These are phyloP conservation scores for Lactarius sp. DNA, from an alignment of 768 basidiomycete species.

Conservation along the genomic window DNA sequence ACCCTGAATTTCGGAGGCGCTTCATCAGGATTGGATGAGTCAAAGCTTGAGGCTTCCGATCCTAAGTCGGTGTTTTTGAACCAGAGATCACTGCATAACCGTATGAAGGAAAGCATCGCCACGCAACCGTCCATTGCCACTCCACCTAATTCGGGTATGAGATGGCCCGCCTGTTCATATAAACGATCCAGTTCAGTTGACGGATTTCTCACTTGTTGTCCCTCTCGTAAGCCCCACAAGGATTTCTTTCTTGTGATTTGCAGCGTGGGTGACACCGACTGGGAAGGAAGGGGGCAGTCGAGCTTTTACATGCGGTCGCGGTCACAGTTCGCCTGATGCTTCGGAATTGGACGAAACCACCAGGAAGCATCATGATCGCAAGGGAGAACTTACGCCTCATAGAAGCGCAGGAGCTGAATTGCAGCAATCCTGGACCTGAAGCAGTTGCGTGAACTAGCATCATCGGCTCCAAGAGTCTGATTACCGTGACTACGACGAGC, in stretches of 20 bases:
- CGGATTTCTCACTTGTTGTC: constrained; percentile 64
- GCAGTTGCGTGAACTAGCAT: constrained; percentile 87
- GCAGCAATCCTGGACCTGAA: constrained; percentile 84
- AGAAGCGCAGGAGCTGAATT: constrained; percentile 73
- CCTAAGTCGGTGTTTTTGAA: constrained; percentile 39
- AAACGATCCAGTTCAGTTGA: constrained; percentile 82
- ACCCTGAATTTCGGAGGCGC: constrained; percentile 79
- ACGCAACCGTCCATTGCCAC: constrained; percentile 71
- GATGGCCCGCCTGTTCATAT: constrained; percentile 80
- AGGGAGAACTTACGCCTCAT: constrained; percentile 56
- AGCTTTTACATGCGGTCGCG: constrained; percentile 84
- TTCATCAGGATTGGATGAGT: constrained; percentile 66
- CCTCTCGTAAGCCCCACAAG: constrained; percentile 71
- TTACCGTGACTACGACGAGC: too few relatives aligned
- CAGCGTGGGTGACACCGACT: constrained; percentile 65
- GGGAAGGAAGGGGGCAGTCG: constrained; percentile 65
- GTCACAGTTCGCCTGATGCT: constrained; percentile 58
- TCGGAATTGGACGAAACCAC: constrained; percentile 4
- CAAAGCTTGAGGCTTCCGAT: constrained; percentile 38
- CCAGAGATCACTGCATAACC: not conserved
- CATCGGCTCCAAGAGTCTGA: constrained; percentile 55
- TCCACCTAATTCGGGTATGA: constrained; percentile 64
- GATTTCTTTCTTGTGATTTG: constrained; percentile 82
- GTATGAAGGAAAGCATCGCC: constrained; percentile 56
- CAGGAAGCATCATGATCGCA: constrained; percentile 10